Conservation (phyloP, 2,329 filamentous ascomycete species). For the Calonectria pseudoreteaudii region DNA sequence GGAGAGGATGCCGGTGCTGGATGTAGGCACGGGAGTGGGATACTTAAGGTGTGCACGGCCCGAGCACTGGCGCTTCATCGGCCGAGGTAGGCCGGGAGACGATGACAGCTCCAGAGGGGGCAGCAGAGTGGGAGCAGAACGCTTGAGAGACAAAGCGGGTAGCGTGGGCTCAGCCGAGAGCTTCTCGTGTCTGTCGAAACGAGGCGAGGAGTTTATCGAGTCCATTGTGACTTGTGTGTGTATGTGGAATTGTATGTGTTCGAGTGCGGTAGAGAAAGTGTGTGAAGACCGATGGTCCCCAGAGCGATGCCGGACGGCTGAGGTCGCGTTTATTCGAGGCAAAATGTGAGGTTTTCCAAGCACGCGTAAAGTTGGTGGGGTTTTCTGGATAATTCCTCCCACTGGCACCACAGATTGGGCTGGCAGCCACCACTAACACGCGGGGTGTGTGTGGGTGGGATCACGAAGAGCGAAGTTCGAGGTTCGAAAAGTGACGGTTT, state of each 20-base stretch:
- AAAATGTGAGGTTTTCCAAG: background rate
- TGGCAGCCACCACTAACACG: conserved; percentile 17
- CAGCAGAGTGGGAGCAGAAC: conserved; percentile 75
- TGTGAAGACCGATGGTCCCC: background rate
- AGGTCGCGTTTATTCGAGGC: conserved; percentile 15
- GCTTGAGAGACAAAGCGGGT: conserved; percentile 59
- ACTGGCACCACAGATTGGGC: conserved; percentile 4
- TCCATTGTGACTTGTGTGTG: conserved; percentile 47
- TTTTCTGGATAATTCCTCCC: conserved; percentile 17
- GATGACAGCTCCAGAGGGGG: conserved; percentile 88
- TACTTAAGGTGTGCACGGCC: conserved; percentile 74
- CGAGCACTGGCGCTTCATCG: conserved; percentile 73
- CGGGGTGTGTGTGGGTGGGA: background rate
- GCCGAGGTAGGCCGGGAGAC: conserved; percentile 77
- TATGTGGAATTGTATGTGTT: background rate
- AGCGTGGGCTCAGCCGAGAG: conserved; percentile 49
- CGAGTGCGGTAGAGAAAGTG: background rate
- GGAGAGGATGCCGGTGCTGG: conserved; percentile 89
- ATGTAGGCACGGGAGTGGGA: conserved; percentile 93
- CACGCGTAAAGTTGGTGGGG: conserved; percentile 15
- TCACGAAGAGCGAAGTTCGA: background rate
- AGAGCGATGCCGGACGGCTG: background rate
- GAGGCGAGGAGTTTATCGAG: conserved; percentile 50
- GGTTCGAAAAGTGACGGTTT: too few species aligned
- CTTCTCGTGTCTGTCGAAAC: conserved; percentile 34